phyloP scores from a whole-genome alignment of 805 yeast species.

The Candida glaebosa region DNA sequence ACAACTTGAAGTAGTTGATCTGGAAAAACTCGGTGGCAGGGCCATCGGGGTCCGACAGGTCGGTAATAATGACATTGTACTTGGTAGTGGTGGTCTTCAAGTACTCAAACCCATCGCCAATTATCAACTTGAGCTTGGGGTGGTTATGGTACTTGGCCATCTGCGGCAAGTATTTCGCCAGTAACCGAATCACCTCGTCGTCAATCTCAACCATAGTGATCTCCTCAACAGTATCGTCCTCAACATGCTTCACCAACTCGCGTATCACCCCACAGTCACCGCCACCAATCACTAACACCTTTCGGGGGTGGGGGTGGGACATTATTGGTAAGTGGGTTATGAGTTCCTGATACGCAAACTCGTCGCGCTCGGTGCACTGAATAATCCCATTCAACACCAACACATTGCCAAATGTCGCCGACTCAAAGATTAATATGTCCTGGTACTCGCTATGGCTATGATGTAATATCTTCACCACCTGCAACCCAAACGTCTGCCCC shows the following conservation, averaged over 20 bases:
- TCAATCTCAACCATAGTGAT: constrained; percentile 89
- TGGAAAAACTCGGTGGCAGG: constrained; percentile 92
- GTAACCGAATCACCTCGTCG: constrained; percentile 69
- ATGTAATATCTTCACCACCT: constrained; percentile 62
- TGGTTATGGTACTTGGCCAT: constrained; percentile 69
- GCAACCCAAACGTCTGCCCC: constrained; percentile 77
- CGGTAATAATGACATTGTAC: constrained; percentile 87
- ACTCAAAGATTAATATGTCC: constrained; percentile 76
- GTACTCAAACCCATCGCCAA: constrained; percentile 83
- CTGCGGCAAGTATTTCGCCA: constrained; percentile 67
- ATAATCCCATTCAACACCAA: constrained; percentile 85
- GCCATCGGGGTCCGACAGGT: constrained; percentile 97
- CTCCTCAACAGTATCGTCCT: constrained; percentile 48
- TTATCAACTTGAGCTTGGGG: constrained; percentile 60
- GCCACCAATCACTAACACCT: constrained; percentile 87
- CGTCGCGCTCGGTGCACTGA: constrained; percentile 91
- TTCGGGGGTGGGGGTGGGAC: constrained; percentile 71
- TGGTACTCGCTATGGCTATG: constrained; percentile 70
- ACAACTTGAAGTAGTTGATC: constrained; percentile 65
- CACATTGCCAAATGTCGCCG: constrained; percentile 79
- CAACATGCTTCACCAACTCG: constrained; percentile 73
- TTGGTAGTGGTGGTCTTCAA: constrained; percentile 43
- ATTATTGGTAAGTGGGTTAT: constrained; percentile 80
- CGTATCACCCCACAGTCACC: constrained; percentile 95
- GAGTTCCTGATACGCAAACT: constrained; percentile 91